A percentile compares a stretch with the other conserved stretches of the same genome.
Conservation (phyloP, 192 early-diverging fungal genomes). For the Coemansia sp. region DNA sequence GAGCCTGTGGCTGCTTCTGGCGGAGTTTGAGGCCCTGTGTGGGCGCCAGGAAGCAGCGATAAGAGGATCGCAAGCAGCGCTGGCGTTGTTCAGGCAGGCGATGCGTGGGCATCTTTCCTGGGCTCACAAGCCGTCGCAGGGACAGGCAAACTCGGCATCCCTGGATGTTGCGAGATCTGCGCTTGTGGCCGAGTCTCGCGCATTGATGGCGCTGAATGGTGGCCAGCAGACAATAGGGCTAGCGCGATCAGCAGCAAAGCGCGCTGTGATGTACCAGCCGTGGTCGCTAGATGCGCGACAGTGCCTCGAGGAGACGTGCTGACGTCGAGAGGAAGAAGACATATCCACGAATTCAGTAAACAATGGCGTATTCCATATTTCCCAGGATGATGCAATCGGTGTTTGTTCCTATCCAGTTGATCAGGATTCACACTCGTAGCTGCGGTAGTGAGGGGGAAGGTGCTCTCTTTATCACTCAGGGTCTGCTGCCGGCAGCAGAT, state of each 20-base stretch:
- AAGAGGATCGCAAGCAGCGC: constrained; percentile 14
- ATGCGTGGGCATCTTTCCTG: constrained; percentile 27
- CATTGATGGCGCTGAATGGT: background rate
- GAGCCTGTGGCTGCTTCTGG: constrained; percentile 28
- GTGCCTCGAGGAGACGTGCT: too few relatives aligned
- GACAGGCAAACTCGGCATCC: constrained; percentile 21
- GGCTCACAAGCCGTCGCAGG: constrained; percentile 16
- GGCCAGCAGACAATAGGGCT: background rate
- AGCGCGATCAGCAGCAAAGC: constrained; percentile 24
- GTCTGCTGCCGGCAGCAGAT: too few relatives aligned
- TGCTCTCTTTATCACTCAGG: too few relatives aligned
- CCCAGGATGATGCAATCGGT: too few relatives aligned
- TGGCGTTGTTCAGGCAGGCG: constrained; percentile 21
- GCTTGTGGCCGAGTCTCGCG: constrained; percentile 9
- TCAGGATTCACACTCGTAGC: too few relatives aligned
- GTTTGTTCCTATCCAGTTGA: too few relatives aligned
- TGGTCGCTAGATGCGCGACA: constrained; percentile 37
- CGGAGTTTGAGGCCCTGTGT: constrained; percentile 18
- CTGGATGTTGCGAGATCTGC: constrained; percentile 19
- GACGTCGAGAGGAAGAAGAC: too few relatives aligned
- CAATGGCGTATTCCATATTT: too few relatives aligned
- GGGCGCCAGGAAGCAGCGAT: constrained; percentile 2
- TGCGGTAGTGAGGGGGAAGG: too few relatives aligned
- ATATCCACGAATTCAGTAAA: too few relatives aligned
- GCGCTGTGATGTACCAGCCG: constrained; percentile 41